Evolutionary conservation across 2,329 filamentous ascomycete species (phyloP).

Genomic region (Biscogniauxia marginata): DNA sequence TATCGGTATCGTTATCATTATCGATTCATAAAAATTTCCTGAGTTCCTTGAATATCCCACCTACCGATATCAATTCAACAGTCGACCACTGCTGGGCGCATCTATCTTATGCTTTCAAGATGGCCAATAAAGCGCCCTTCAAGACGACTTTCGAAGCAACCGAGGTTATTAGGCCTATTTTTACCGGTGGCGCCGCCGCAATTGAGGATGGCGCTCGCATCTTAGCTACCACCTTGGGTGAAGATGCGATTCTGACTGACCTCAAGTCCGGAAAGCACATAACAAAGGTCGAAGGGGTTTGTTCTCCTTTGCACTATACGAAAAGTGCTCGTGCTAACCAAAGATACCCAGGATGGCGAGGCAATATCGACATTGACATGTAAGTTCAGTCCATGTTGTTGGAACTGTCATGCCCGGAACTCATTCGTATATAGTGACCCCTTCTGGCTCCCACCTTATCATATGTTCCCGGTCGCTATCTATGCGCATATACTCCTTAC

Average conservation of each 20-base stretch:
- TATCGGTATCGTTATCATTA: constrained; percentile 23
- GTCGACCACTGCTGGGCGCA: constrained; percentile 1
- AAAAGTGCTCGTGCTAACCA: constrained; percentile 22
- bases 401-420: constrained; percentile 7
- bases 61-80: constrained; percentile 6
- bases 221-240: constrained; percentile 84
- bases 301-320: constrained; percentile 16
- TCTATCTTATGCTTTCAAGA: constrained; percentile 31
- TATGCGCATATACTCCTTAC: constrained; percentile 85
- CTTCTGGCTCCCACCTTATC: constrained; percentile 82
- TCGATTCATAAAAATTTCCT: constrained; percentile 19
- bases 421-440: constrained; percentile 63
- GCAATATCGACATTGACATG: constrained; percentile 71
- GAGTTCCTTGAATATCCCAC: constrained; percentile 24
- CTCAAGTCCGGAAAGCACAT: constrained; percentile 79
- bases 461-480: constrained; percentile 93
- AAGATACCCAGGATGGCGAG: constrained; percentile 66
- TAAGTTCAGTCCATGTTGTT: constrained; percentile 35
- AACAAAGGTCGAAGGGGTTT: constrained; percentile 81
- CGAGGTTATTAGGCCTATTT: constrained; percentile 86
- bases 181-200: constrained; percentile 84
- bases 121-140: constrained; percentile 61
- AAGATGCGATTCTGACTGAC: constrained; percentile 87
- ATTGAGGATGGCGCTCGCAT: constrained; percentile 79
- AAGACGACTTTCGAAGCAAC: constrained; percentile 89